A percentile compares a stretch with the other conserved stretches of the same genome.
Conservation (phyloP, 441 rosid genomes). For the Lepidium campestre region DNA sequence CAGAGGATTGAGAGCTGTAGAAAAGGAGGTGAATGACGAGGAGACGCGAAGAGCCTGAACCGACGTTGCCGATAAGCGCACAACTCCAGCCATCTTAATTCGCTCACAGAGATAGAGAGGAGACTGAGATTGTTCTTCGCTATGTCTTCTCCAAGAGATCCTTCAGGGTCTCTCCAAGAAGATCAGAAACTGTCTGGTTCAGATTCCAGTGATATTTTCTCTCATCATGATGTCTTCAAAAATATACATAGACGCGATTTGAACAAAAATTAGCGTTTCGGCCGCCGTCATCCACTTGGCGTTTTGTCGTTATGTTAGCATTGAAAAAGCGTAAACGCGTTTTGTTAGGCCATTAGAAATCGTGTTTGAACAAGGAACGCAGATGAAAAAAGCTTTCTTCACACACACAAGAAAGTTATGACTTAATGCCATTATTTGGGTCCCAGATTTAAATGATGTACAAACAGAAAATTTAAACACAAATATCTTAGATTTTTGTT, state of each 20-base stretch:
- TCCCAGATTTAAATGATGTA: background rate
- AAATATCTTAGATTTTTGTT: background rate
- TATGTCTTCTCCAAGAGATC: slow-evolving; percentile 18
- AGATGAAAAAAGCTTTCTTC: background rate
- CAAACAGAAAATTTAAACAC: background rate
- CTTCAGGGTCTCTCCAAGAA: slow-evolving; percentile 4
- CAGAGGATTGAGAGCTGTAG: slow-evolving; percentile 35
- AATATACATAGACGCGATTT: slow-evolving; percentile 17
- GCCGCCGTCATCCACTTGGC: slow-evolving; percentile 11
- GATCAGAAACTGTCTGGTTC: slow-evolving; percentile 32
- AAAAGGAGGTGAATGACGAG: slow-evolving; percentile 35
- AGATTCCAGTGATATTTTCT: slow-evolving; percentile 19
- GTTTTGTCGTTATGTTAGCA: background rate
- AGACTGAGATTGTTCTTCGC: background rate
- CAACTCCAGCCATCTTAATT: slow-evolving; percentile 61
- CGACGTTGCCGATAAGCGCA: slow-evolving; percentile 38
- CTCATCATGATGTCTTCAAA: slow-evolving; percentile 12
- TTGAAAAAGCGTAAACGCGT: slow-evolving; percentile 9
- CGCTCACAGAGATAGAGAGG: background rate
- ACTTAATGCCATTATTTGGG: background rate
- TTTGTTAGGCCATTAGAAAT: background rate
- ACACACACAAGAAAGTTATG: background rate
- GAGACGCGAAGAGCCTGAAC: slow-evolving; percentile 41
- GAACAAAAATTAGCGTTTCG: background rate
- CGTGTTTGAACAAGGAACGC: slow-evolving; percentile 9